Evolutionary conservation across 345 rosid species (phyloP).

Genomic region (Theobroma cacao): DNA sequence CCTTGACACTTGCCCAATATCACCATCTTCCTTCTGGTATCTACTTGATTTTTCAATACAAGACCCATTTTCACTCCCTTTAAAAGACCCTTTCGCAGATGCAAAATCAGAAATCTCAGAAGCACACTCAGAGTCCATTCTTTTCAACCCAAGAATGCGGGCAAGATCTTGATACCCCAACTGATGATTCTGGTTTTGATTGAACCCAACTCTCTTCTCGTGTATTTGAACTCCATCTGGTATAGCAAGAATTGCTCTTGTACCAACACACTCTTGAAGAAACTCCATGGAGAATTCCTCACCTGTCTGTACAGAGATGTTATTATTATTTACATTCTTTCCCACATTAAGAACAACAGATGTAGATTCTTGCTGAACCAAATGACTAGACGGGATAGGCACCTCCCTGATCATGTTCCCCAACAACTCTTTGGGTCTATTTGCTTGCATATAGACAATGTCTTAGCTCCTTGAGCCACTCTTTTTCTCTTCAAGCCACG

Average conservation of each 20-base stretch:
- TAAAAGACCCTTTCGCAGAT: constrained; percentile 33
- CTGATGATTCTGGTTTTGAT: constrained; percentile 36
- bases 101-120: constrained; percentile 47
- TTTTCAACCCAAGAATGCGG: constrained; percentile 48
- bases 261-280: constrained; percentile 41
- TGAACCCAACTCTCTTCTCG: constrained; percentile 23
- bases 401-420: constrained; percentile 29
- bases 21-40: constrained; percentile 33
- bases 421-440: constrained; percentile 14
- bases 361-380: constrained; percentile 30
- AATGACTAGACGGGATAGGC: constrained; percentile 29
- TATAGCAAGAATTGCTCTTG: constrained; percentile 26
- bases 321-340: constrained; percentile 34
- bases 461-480: constrained; percentile 14
- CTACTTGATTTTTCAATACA: constrained; percentile 34
- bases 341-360: constrained; percentile 24
- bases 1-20: constrained; percentile 29
- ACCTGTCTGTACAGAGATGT: constrained; percentile 55
- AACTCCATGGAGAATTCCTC: constrained; percentile 68
- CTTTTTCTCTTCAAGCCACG: constrained; percentile 11
- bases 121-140: constrained; percentile 50
- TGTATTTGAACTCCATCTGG: constrained; percentile 18
- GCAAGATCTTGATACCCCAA: constrained; percentile 41
- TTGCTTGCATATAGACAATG: constrained; percentile 14
- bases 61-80: constrained; percentile 37